These are phyloP conservation scores for Telopea speciosissima DNA, from an alignment of 177 flowering plant genomes.

Conservation along the genomic window DNA sequence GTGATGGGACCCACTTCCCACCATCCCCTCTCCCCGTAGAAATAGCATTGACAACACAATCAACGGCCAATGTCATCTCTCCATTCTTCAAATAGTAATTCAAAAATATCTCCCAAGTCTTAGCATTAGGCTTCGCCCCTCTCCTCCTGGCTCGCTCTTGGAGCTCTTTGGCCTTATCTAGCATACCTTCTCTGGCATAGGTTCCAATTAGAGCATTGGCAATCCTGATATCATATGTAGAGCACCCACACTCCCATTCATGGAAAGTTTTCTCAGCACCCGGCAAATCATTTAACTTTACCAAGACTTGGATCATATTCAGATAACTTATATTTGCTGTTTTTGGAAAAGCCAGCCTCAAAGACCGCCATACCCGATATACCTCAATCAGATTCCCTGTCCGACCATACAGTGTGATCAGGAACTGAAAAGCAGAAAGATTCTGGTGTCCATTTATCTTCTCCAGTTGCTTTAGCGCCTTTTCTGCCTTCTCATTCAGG, in stretches of 20 bases:
- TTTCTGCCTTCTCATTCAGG: conserved; percentile 67
- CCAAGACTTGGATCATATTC: conserved; percentile 77
- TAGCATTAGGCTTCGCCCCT: conserved; percentile 73
- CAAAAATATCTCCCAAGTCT: conserved; percentile 79
- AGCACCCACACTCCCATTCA: conserved; percentile 65
- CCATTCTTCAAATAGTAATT: conserved; percentile 56
- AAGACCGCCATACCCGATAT: conserved; percentile 87
- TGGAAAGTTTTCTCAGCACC: conserved; percentile 87
- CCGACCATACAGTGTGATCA: conserved; percentile 75
- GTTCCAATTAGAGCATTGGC: conserved; percentile 68
- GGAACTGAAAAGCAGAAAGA: conserved; percentile 66
- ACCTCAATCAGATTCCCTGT: conserved; percentile 72
- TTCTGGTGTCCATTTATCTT: conserved; percentile 42
- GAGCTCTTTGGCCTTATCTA: conserved; percentile 58
- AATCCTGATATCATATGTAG: conserved; percentile 71
- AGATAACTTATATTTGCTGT: conserved; percentile 74
- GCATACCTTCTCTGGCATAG: conserved; percentile 42
- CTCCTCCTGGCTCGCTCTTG: conserved; percentile 45
- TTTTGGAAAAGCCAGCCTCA: conserved; percentile 67
- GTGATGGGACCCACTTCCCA: conserved; percentile 66
- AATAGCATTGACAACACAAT: conserved; percentile 63
- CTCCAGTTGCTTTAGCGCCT: conserved; percentile 80
- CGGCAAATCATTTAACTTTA: conserved; percentile 70
- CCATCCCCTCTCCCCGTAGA: conserved; percentile 56
- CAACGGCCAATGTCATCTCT: conserved; percentile 42